Conservation (phyloP, 169 alveolate genomes). For the Ichthyophthirius multifiliis region DNA sequence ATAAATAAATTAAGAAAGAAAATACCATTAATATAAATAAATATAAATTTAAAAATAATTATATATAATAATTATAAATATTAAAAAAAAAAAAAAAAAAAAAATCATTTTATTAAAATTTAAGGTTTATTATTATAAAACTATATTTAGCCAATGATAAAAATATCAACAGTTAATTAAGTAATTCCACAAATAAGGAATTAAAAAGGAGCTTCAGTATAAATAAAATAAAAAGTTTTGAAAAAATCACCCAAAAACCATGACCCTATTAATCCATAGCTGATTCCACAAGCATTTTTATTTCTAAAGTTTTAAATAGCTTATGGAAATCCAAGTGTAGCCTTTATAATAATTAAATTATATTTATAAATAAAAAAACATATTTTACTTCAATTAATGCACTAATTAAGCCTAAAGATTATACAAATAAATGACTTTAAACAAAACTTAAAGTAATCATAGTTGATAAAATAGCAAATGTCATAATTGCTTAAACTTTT, state of each 20-base stretch:
- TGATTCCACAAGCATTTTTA: constrained; percentile 26
- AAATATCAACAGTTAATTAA: constrained; percentile 26
- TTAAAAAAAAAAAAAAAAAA: no score
- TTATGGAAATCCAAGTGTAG: constrained; percentile 36
- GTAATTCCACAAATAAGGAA: constrained; percentile 36
- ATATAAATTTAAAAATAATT: no score
- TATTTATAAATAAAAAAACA: neutral
- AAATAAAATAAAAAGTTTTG: constrained; percentile 33
- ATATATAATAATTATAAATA: no score
- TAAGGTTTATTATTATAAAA: no score
- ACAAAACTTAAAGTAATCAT: neutral
- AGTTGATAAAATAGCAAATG: neutral
- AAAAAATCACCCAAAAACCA: constrained; percentile 43
- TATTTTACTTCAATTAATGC: constrained; percentile 19
- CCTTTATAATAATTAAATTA: neutral
- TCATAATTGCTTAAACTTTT: neutral
- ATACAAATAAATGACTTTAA: neutral
- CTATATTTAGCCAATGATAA: constrained; percentile 20
- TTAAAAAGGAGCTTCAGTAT: constrained; percentile 16
- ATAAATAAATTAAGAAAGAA: no score
- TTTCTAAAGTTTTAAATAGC: constrained; percentile 8
- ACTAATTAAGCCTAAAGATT: constrained; percentile 15
- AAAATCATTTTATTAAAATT: no score
- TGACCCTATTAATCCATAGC: constrained; percentile 23
- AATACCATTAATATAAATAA: no score